Evolutionary conservation across 495 filamentous ascomycete species (phyloP), one percentile per base, ranked within the genome.

Genomic region (Neurospora terricola): DNA sequence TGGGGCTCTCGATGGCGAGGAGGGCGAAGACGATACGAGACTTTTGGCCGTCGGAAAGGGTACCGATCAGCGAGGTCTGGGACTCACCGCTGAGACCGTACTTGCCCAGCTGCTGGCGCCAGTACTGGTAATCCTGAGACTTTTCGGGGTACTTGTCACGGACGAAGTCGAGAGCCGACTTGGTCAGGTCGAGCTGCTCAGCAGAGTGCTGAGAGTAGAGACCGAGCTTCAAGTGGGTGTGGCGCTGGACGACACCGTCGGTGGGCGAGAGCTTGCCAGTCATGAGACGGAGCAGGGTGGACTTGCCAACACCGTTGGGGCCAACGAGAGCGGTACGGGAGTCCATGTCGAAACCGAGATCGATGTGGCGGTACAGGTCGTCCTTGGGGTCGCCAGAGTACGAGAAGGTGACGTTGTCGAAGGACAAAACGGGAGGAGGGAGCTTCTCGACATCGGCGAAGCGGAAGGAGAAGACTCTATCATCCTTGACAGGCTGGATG

Each of bases 271-370:
- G 88, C 85, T 95, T 94, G 82, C 94, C 94, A 36, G 96, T 99
- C 93, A 99, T 98, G 72, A 99, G 88, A 78, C 93, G 92, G 39
- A 99, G 90, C 39, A 99, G 88, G 14, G 96, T 99, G n/a, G 96
- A 98, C 86, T 99, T 99, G 79, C 96, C 96, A 71, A 99, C 96
- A 93, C 96, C 96, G 84, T 99, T 99, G 79, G 96, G 96, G 54
- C 96, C 96, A 78, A 99, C 96, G 69, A 99, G 90, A 23, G 96
- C 96, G 34, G 96, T 96, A 81, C 96, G 92, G 72, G 93, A 96
- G 84, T 99, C 96, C 96, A 99, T 99, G 83, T 99, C 96, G 72
- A 99, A 94, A 88, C 96, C 96, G 76, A 99, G 91, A 82, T 99
- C 96, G 42, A 99, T 89, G 84, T 97, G 88, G 82, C 94, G 93